Base-by-base conservation (phyloP, 2,329 filamentous ascomycete species). In the Trichoderma atroviride region DNA sequence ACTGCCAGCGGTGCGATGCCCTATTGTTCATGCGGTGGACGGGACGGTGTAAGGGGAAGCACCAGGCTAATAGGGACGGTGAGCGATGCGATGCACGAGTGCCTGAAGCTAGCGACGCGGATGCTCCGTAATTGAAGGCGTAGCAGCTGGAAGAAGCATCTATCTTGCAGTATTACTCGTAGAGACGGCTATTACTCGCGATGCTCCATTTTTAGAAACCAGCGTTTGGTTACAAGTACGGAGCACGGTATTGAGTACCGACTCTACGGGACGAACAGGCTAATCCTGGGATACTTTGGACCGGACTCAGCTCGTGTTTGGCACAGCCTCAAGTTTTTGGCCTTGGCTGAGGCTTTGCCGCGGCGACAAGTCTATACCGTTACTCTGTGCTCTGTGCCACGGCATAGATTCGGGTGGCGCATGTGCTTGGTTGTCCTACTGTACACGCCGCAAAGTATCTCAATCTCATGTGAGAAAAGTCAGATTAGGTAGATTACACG, bases 1-100 rank as follows among this genome's bases (percentile, higher is more conserved):
- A 64, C 61, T 64, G 61, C 61, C 61, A 50, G 47, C 22, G 61
- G 19, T 40, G 55, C n/a, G 27, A 66, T 66, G 37, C 35, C 29
- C 19, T 57, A 35, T n/a, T 19, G n/a, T 47, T 57, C 22, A 53
- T 29, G 35, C 50, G n/a, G 62, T 53, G 33, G 24, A 35, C 37
- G 52, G 33, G 47, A 43, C 40, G 40, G 40, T 43, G 40, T 50
- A 50, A 50, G 47, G 47, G 47, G 47, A 50, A 50, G 47, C n/a
- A 24, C 47, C 10, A 24, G 13, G 40, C 40, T 43, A 43, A 43
- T n/a, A 43, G 16, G 40, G 19, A 43, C 40, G 40, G 40, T 43
- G 40, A 43, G 40, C 16, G 43, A 47, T 47, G 43, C 5, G 43
- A 22, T 47, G 43, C n/a, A 47, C 43, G 43, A 47, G 47, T 50